Evolutionary conservation across 2,329 filamentous ascomycete genomes (phyloP).

Genomic region (Penicillium rolfsii): DNA sequence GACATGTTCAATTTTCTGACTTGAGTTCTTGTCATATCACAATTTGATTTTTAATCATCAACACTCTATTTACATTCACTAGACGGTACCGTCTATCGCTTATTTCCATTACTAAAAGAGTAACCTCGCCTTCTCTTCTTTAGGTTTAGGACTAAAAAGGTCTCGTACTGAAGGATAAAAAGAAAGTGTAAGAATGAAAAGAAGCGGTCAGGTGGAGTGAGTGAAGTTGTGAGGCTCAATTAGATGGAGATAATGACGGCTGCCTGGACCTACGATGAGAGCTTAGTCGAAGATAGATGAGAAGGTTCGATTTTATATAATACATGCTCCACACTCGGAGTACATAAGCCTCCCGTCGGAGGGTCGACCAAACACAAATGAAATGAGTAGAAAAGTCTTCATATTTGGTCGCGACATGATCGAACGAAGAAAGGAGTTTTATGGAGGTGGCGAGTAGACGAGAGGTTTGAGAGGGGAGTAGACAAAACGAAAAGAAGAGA

Average conservation of each 20-base stretch:
- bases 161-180: background rate
- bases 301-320: conserved; percentile 24
- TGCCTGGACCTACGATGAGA: background rate
- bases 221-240: no score
- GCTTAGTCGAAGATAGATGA: background rate
- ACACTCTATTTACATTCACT: background rate
- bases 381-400: conserved; percentile 25
- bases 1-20: background rate
- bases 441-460: conserved; percentile 16
- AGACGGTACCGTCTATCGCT: background rate
- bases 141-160: background rate
- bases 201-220: no score
- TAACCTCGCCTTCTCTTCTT: no score
- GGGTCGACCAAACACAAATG: background rate
- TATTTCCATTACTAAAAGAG: background rate
- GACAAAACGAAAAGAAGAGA: conserved; percentile 12
- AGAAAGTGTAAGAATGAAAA: no score
- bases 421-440: conserved; percentile 19
- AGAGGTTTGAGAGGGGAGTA: conserved; percentile 28
- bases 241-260: no score
- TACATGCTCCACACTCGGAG: conserved; percentile 32
- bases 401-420: conserved; percentile 33
- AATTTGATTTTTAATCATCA: background rate
- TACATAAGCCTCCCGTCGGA: conserved; percentile 6
- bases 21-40: background rate